phyloP scores from a whole-genome alignment of 108 stramenopile species.

The Cyclotella atomus region DNA sequence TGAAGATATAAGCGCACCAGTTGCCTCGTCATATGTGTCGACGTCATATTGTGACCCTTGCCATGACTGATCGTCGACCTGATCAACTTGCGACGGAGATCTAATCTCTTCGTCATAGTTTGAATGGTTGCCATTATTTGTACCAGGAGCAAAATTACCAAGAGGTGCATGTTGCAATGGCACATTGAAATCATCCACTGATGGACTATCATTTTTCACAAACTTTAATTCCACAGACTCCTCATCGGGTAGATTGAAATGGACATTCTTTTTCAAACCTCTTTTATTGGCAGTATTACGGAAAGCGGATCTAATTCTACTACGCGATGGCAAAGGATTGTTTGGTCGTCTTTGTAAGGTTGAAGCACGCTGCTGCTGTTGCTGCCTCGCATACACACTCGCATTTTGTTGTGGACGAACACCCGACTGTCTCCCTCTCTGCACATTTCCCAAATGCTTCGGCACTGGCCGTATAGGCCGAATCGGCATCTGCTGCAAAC shows the following conservation, averaged over 20 bases:
- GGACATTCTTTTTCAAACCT: constrained; percentile 28
- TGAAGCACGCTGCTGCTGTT: neutral
- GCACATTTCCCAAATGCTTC: neutral
- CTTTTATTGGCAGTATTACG: neutral
- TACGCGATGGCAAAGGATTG: neutral
- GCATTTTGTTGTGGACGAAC: no score
- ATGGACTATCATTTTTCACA: constrained; percentile 26
- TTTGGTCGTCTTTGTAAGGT: no score
- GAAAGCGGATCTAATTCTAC: neutral
- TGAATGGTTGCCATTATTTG: no score
- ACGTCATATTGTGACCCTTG: constrained; percentile 33
- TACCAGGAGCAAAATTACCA: no score
- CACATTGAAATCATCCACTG: no score
- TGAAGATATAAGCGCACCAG: constrained; percentile 22
- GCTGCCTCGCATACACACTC: no score
- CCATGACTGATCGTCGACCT: constrained; percentile 35
- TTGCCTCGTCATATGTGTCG: constrained; percentile 30
- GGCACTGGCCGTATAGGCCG: constrained; percentile 10
- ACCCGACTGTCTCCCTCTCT: no score
- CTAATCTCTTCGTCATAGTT: no score
- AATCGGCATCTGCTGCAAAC: neutral
- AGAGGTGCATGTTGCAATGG: no score
- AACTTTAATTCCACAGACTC: constrained; percentile 35
- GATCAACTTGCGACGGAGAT: no score
- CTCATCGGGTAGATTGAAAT: constrained; percentile 30